phyloP scores from a whole-genome alignment of 1,284 basidiomycete species.

The Rhodotorula sp. region DNA sequence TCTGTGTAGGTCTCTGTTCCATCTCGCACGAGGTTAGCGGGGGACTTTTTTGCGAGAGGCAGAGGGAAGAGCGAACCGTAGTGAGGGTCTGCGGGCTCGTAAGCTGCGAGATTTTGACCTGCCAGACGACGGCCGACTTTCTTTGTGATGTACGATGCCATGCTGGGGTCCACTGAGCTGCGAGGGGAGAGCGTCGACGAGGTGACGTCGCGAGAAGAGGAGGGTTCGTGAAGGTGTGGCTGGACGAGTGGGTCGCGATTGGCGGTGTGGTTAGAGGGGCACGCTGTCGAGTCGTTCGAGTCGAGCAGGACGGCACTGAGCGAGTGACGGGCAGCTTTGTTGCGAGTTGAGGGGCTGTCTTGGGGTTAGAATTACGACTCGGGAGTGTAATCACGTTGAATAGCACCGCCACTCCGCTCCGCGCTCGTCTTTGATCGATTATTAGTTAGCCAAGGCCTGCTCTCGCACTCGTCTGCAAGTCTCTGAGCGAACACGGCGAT shows the following conservation, averaged over 20 bases:
- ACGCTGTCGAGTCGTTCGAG: too few relatives aligned
- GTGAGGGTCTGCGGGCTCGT: conserved; percentile 30
- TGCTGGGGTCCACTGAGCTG: not conserved
- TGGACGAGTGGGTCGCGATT: not conserved
- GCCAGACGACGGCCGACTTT: conserved; percentile 21
- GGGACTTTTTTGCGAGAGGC: not conserved
- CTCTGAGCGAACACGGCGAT: not conserved
- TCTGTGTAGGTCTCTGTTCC: conserved; percentile 12
- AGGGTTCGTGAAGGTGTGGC: not conserved
- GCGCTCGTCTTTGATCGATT: too few relatives aligned
- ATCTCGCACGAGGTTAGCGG: not conserved
- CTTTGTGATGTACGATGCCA: conserved; percentile 25
- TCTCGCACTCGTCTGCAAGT: not conserved
- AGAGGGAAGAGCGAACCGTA: conserved; percentile 4
- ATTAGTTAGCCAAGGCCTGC: too few relatives aligned
- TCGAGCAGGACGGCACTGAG: too few relatives aligned
- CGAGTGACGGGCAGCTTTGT: too few relatives aligned
- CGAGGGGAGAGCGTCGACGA: not conserved
- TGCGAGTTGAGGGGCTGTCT: too few relatives aligned
- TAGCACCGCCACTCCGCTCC: too few relatives aligned
- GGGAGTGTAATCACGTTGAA: too few relatives aligned
- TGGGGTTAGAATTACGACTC: too few relatives aligned
- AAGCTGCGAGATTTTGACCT: not conserved
- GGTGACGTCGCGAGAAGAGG: not conserved
- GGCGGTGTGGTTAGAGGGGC: not conserved